Evolutionary conservation across 2,329 filamentous ascomycete genomes (phyloP), one percentile per base, ranked within the genome.

Genomic region (Colletotrichum simmondsii): DNA sequence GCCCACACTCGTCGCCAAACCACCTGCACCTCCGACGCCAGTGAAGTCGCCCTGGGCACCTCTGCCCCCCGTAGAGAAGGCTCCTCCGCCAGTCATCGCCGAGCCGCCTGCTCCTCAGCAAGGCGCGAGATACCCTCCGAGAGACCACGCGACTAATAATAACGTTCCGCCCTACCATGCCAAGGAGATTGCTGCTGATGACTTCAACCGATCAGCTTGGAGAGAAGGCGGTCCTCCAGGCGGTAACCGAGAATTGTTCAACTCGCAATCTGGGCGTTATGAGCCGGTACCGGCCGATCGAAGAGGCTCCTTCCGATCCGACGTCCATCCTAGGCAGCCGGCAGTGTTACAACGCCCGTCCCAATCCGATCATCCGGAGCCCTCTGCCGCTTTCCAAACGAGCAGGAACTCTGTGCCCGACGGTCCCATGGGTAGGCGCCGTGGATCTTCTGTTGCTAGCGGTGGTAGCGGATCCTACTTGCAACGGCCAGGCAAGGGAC

Each of bases 181-280:
- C 0, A 94, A 95, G 79, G 95, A 98, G 80, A 97, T 98, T 75
- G 94, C 95, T 6, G 94, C 95, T 0, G 97, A 98, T 81, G 96
- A 98, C 76, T 98, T 98, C 79, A 97, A 93, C 80, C 90, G 97
- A 74, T 91, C 92, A 65, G 90, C 92, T 42, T 97, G 94, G 92
- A 90, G 93, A 78, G 95, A 98, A 74, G 89, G 92, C 5, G 89
- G 92, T 5, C 87, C 88, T 46, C 80, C 86, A 0, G 87, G 89
- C 68, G 87, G 88, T 12, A 92, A 90, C 74, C 88, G 94, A 69
- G 95, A 98, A 81, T 86, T 98, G 0, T 98, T 92, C 84, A 98
- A 98, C 80, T 97, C 96, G n/a, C 93, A 97, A 68, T 98, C 95
- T 66, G 96, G 96, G 22, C 92, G 95, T 63, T 97, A 98, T 77